phyloP scores from a whole-genome alignment of 139 green algal genomes.

The Chlamydomonas sp. region DNA sequence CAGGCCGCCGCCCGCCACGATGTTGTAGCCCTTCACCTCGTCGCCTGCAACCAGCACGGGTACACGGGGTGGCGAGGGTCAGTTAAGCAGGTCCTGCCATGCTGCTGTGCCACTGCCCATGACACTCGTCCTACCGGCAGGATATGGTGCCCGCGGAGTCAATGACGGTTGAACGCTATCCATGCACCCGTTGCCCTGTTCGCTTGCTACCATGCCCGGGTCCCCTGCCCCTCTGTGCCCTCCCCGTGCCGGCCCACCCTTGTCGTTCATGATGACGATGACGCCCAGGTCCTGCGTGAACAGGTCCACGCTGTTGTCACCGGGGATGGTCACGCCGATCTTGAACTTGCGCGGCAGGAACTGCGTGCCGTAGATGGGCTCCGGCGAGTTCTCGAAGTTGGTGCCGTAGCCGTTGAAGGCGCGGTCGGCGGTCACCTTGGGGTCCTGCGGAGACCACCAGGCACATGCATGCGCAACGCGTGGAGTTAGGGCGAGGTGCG shows the following conservation, averaged over 20 bases:
- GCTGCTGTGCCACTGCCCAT: too few relatives aligned
- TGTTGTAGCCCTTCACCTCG: constrained; percentile 86
- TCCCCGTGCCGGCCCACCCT: constrained; percentile 51
- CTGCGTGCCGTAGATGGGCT: constrained; percentile 97
- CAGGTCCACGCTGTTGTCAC: constrained; percentile 97
- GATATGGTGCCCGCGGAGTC: too few relatives aligned
- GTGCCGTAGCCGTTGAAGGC: constrained; percentile 93
- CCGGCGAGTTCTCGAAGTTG: constrained; percentile 93
- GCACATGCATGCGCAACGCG: too few relatives aligned
- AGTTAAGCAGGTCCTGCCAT: too few relatives aligned
- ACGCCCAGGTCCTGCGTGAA: constrained; percentile 97
- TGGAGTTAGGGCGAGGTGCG: too few relatives aligned
- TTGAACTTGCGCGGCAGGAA: constrained; percentile 99
- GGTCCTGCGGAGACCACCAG: constrained; percentile 64
- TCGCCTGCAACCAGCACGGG: background rate
- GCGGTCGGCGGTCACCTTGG: constrained; percentile 88
- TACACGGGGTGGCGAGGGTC: too few relatives aligned
- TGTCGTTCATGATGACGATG: constrained; percentile 85
- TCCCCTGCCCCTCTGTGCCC: background rate
- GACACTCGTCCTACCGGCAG: too few relatives aligned
- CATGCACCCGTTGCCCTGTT: too few relatives aligned
- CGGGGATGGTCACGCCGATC: constrained; percentile 89
- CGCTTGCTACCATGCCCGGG: too few relatives aligned
- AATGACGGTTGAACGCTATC: too few relatives aligned
- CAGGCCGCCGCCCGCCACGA: constrained; percentile 96